Evolutionary conservation across 83 land plant species (phyloP).

Genomic region (Picea abies): DNA sequence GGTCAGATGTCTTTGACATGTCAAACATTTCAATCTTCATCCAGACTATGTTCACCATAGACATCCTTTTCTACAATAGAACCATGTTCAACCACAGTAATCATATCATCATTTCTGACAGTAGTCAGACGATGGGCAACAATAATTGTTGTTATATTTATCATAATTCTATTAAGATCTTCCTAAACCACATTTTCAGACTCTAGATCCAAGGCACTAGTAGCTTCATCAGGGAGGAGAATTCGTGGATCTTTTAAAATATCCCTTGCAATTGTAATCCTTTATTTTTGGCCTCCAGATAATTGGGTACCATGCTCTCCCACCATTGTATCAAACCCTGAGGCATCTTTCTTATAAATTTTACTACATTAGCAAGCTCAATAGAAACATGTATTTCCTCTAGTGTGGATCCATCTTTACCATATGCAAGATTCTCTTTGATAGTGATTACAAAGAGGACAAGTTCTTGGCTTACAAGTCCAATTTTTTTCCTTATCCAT

Average conservation of each 20-base stretch:
- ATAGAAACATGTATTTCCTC: too few relatives aligned
- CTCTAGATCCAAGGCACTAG: constrained; percentile 84
- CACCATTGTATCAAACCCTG: too few relatives aligned
- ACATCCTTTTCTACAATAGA: too few relatives aligned
- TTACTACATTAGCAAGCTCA: constrained; percentile 18
- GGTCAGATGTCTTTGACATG: too few relatives aligned
- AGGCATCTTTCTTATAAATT: constrained; percentile 27
- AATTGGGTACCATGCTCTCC: too few relatives aligned
- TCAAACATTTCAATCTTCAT: too few relatives aligned
- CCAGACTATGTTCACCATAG: too few relatives aligned
- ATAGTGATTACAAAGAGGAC: constrained; percentile 43
- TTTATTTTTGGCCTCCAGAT: too few relatives aligned
- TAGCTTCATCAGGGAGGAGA: constrained; percentile 75
- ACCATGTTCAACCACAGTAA: constrained; percentile 43
- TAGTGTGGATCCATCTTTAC: constrained; percentile 27
- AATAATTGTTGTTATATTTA: constrained; percentile 56
- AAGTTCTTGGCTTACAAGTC: constrained; percentile 57
- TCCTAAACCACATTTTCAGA: constrained; percentile 71
- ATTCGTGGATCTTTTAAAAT: constrained; percentile 70
- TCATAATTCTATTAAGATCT: constrained; percentile 24
- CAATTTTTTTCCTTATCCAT: constrained; percentile 50
- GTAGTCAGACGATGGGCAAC: constrained; percentile 77
- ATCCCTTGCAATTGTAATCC: constrained; percentile 74
- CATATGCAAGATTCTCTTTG: constrained; percentile 50
- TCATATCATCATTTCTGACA: constrained; percentile 61